Percentiles rank a stretch among this genome's conserved stretches.
These are phyloP conservation scores for Chaetomium olivaceum DNA, from an alignment of 2,329 filamentous ascomycete species.

Conservation along the genomic window DNA sequence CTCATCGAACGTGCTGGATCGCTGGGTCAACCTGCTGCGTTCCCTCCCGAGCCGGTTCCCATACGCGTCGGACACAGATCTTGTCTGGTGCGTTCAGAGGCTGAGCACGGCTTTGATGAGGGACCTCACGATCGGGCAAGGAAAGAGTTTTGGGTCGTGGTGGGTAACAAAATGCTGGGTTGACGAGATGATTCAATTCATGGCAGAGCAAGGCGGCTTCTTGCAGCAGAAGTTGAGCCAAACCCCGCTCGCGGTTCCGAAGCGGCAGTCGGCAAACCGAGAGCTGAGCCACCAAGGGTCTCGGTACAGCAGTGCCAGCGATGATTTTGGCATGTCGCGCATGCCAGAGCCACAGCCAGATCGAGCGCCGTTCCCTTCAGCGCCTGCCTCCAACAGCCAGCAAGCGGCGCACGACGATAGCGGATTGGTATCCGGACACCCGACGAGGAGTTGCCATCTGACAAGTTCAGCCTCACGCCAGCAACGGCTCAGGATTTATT, in stretches of 20 bases:
- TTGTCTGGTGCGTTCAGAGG: constrained; percentile 75
- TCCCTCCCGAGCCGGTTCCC: constrained; percentile 71
- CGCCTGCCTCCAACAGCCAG: constrained; percentile 44
- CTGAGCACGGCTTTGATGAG: constrained; percentile 76
- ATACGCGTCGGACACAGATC: constrained; percentile 68
- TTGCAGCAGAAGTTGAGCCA: constrained; percentile 59
- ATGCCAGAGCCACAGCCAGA: constrained; percentile 52
- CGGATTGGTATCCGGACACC: constrained; percentile 69
- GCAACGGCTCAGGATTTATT: constrained; percentile 36
- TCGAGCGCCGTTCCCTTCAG: constrained; percentile 51
- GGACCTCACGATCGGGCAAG: constrained; percentile 76
- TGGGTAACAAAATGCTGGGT: constrained; percentile 96
- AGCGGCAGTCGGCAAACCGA: constrained; percentile 41
- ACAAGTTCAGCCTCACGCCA: constrained; percentile 52
- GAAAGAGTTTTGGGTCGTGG: constrained; percentile 84
- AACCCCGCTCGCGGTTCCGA: constrained; percentile 35
- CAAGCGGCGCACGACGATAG: constrained; percentile 64
- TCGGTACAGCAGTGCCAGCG: constrained; percentile 49
- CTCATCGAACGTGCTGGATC: constrained; percentile 70
- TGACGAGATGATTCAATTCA: constrained; percentile 89
- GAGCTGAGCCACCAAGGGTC: constrained; percentile 41
- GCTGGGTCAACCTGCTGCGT: constrained; percentile 73
- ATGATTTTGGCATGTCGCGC: constrained; percentile 48
- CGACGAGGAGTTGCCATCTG: constrained; percentile 63
- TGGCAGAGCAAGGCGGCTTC: constrained; percentile 88